Conservation (phyloP, 2,329 filamentous ascomycete genomes). For the Colletotrichum eleusines region DNA sequence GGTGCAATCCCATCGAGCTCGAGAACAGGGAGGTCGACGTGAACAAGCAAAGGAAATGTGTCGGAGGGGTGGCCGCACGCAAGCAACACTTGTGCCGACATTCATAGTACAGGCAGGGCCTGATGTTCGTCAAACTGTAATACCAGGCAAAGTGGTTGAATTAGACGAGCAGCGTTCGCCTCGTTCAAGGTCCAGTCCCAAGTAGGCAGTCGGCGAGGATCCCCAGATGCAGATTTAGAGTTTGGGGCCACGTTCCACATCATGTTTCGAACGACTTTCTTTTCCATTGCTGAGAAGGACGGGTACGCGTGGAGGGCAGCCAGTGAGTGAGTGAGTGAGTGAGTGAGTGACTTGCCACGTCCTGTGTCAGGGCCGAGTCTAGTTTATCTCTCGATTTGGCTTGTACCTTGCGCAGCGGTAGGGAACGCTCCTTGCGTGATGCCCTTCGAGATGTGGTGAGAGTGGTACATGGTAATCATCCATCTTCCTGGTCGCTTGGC, state of each 20-base stretch:
- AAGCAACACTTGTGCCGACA: background rate
- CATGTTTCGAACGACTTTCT: slow-evolving; percentile 38
- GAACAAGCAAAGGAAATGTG: background rate
- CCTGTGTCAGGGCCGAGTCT: slow-evolving; percentile 10
- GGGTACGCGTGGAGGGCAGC: slow-evolving; percentile 2
- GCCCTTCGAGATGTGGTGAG: slow-evolving; percentile 5
- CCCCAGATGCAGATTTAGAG: slow-evolving; percentile 21
- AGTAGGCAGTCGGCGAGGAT: slow-evolving; percentile 8
- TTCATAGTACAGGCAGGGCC: background rate
- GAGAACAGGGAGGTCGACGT: background rate
- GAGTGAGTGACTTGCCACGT: slow-evolving; percentile 10
- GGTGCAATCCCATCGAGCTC: background rate
- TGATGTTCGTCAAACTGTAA: background rate
- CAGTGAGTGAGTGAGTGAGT: too few species aligned
- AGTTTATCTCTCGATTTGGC: background rate
- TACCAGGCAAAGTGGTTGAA: background rate
- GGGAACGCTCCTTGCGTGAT: slow-evolving; percentile 5
- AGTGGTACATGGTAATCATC: slow-evolving; percentile 1
- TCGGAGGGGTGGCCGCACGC: background rate
- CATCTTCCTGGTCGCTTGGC: background rate
- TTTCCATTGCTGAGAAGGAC: slow-evolving; percentile 20
- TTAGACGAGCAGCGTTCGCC: slow-evolving; percentile 9
- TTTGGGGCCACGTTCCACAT: slow-evolving; percentile 38
- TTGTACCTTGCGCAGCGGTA: slow-evolving; percentile 29
- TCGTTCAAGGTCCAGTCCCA: slow-evolving; percentile 13